Percentiles rank a stretch among this genome's conserved stretches.
phyloP scores from a whole-genome alignment of 768 basidiomycete genomes.

The Mycena venus region DNA sequence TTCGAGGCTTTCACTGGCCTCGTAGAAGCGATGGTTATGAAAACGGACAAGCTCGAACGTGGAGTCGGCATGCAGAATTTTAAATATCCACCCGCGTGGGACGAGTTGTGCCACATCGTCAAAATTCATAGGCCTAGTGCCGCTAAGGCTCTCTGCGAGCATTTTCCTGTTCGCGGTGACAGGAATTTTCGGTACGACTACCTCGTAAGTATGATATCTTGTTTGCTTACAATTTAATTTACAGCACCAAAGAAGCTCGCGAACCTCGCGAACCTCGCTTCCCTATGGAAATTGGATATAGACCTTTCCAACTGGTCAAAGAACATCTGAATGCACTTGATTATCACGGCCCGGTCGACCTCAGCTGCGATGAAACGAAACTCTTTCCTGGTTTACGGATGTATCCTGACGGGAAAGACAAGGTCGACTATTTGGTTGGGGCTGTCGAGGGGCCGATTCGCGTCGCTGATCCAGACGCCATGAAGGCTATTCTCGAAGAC shows the following conservation, averaged over 20 bases:
- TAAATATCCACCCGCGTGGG: conserved; percentile 29
- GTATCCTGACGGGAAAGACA: conserved; percentile 38
- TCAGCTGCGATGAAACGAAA: conserved; percentile 55
- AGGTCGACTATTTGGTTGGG: conserved; percentile 42
- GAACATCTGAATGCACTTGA: conserved; percentile 33
- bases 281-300: conserved; percentile 33
- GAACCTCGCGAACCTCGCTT: conserved; percentile 37
- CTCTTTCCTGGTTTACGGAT: conserved; percentile 37
- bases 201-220: not conserved
- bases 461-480: conserved; percentile 38
- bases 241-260: conserved; percentile 22
- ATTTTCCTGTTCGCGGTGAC: conserved; percentile 31
- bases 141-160: conserved; percentile 36
- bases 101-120: conserved; percentile 47
- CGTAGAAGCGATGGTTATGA: too few species aligned
- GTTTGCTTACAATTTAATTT: not conserved
- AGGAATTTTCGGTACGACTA: conserved; percentile 33
- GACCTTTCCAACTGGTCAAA: conserved; percentile 34
- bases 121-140: conserved; percentile 42
- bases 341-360: conserved; percentile 43
- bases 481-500: conserved; percentile 28
- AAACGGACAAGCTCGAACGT: conserved; percentile 31
- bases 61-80: conserved; percentile 33
- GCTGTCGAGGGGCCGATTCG: conserved; percentile 38
- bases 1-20: too few species aligned